phyloP scores from a whole-genome alignment of 768 basidiomycete species.

The Daedalea quercina region DNA sequence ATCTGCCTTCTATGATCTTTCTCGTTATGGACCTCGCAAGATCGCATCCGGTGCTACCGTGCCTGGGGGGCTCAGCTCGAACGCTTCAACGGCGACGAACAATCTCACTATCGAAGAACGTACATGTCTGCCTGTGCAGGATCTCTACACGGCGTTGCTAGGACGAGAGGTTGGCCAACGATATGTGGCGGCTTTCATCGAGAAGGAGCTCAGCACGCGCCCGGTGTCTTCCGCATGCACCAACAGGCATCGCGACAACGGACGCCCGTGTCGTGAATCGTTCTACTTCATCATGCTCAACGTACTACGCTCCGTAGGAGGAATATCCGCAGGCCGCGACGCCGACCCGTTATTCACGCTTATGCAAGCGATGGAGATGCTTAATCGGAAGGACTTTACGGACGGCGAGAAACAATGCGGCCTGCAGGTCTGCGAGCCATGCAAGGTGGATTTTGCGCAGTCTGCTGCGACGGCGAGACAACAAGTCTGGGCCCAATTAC shows the following conservation, averaged over 20 bases:
- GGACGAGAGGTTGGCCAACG: constrained; percentile 64
- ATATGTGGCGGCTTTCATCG: constrained; percentile 56
- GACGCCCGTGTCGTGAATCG: constrained; percentile 51
- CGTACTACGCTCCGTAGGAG: constrained; percentile 60
- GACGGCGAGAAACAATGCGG: constrained; percentile 51
- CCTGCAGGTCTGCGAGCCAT: constrained; percentile 46
- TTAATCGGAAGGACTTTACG: constrained; percentile 62
- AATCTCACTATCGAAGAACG: constrained; percentile 3
- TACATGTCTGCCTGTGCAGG: constrained; percentile 29
- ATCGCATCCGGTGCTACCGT: constrained; percentile 48
- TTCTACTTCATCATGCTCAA: constrained; percentile 76
- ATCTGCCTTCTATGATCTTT: constrained; percentile 68
- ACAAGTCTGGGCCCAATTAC: constrained; percentile 56
- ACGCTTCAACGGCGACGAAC: constrained; percentile 12
- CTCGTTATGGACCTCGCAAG: constrained; percentile 65
- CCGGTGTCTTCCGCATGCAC: constrained; percentile 42
- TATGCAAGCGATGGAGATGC: constrained; percentile 63
- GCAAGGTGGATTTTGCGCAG: constrained; percentile 40
- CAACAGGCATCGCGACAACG: constrained; percentile 30
- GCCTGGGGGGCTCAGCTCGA: constrained; percentile 9
- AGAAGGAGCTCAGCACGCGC: constrained; percentile 44
- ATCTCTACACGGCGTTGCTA: constrained; percentile 38
- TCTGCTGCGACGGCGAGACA: constrained; percentile 39
- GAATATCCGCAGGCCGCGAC: constrained; percentile 65
- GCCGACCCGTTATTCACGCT: constrained; percentile 71